Evolutionary conservation across 495 filamentous ascomycete species (phyloP).

Genomic region (Aspergillus cavernicola): DNA sequence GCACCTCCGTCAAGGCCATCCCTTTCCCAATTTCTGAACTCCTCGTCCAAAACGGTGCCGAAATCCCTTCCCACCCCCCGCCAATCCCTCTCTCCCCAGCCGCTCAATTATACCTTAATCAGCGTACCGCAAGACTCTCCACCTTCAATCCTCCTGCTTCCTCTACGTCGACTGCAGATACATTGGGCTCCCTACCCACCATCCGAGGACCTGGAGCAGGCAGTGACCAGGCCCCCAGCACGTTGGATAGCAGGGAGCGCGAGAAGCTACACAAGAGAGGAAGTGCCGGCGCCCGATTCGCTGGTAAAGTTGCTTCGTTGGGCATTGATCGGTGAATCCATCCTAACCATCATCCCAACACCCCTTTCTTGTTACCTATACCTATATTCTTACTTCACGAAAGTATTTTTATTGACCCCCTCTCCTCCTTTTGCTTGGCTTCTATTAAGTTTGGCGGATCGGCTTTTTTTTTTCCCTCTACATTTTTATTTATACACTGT

Average conservation of each 20-base stretch:
- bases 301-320: constrained; percentile 46
- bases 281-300: constrained; percentile 47
- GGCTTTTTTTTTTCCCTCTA: not conserved
- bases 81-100: constrained; percentile 72
- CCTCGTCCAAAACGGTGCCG: constrained; percentile 89
- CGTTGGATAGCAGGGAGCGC: constrained; percentile 39
- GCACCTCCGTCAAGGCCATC: constrained; percentile 36
- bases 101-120: constrained; percentile 79
- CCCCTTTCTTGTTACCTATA: constrained; percentile 11
- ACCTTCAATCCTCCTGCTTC: constrained; percentile 23
- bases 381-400: constrained; percentile 1
- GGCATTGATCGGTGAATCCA: constrained; percentile 39
- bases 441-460: not conserved
- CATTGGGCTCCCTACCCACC: constrained; percentile 43
- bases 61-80: constrained; percentile 69
- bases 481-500: constrained; percentile 6
- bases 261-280: constrained; percentile 51
- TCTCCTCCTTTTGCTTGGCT: not conserved
- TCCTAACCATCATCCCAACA: not conserved
- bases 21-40: constrained; percentile 88
- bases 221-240: constrained; percentile 29
- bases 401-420: not conserved
- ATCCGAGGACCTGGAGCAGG: constrained; percentile 30
- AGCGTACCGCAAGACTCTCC: constrained; percentile 58
- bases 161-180: constrained; percentile 27